Conservation (phyloP, 768 basidiomycete genomes). For the Mycena rosella region DNA sequence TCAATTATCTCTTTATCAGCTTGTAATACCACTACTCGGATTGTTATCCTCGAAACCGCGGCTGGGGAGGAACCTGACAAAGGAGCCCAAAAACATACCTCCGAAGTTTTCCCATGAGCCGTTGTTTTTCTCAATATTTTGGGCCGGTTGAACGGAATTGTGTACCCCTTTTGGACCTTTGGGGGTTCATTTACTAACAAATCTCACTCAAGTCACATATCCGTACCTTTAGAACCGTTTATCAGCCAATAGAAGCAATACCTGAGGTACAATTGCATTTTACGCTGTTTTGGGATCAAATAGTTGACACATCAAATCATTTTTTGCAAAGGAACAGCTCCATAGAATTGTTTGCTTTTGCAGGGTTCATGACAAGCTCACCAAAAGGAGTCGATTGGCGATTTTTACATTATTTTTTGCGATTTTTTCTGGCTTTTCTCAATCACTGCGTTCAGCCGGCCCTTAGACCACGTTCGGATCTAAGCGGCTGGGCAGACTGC, state of each 20-base stretch:
- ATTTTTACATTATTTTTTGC: conserved; percentile 41
- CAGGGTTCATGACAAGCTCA: conserved; percentile 23
- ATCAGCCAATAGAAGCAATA: too few relatives aligned
- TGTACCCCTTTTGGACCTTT: conserved; percentile 5
- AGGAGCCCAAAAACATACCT: conserved; percentile 7
- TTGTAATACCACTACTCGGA: too few relatives aligned
- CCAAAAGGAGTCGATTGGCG: too few relatives aligned
- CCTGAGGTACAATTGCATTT: not conserved
- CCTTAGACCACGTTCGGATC: too few relatives aligned
- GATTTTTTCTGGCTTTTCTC: conserved; percentile 35
- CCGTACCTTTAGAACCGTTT: too few relatives aligned
- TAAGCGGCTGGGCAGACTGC: too few relatives aligned
- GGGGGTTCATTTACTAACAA: not conserved
- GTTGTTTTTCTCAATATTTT: conserved; percentile 14
- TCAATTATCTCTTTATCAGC: too few relatives aligned
- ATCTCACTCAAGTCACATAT: too few relatives aligned
- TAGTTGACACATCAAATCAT: not conserved
- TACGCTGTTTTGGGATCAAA: not conserved
- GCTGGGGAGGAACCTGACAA: too few relatives aligned
- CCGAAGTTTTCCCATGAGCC: conserved; percentile 14
- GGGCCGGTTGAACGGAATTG: conserved; percentile 6
- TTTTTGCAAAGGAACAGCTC: not conserved
- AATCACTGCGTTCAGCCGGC: too few relatives aligned
- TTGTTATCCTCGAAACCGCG: too few relatives aligned
- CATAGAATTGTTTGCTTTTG: not conserved